phyloP scores from a whole-genome alignment of 805 yeast genomes.

The Monosporozyma servazzii region DNA sequence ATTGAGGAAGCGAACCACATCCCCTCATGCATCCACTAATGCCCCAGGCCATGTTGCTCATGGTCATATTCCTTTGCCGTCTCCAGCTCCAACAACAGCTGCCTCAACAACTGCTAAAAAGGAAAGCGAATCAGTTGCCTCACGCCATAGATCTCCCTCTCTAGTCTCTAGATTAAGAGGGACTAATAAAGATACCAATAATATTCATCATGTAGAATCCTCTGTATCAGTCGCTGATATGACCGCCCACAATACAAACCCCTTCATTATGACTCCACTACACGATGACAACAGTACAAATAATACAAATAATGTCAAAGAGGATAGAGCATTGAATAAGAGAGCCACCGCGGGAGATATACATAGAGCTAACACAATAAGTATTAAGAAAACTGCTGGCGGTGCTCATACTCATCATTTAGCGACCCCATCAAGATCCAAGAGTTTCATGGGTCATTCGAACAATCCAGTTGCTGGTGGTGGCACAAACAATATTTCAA shows the following conservation, averaged over 20 bases:
- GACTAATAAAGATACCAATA: constrained; percentile 6
- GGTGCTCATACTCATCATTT: constrained; percentile 9
- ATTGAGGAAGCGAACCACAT: constrained; percentile 6
- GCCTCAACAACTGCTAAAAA: background rate
- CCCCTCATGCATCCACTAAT: constrained; percentile 1
- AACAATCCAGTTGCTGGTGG: background rate
- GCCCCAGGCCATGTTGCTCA: background rate
- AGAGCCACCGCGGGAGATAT: background rate
- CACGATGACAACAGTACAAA: background rate
- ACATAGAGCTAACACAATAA: constrained; percentile 3
- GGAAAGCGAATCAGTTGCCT: background rate
- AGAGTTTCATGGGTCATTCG: constrained; percentile 10
- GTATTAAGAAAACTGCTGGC: constrained; percentile 2
- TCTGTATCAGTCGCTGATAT: constrained; percentile 20
- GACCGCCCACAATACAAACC: constrained; percentile 25
- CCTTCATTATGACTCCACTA: constrained; percentile 18
- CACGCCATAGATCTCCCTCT: constrained; percentile 18
- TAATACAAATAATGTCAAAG: background rate
- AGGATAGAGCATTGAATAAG: background rate
- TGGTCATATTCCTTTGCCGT: background rate
- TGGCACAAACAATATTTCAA: background rate
- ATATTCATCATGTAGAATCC: constrained; percentile 14
- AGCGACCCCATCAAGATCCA: constrained; percentile 9
- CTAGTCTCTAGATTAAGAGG: constrained; percentile 12
- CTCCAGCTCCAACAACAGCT: background rate